Conservation (phyloP, 257 asterid genomes). For the Leonotis leonurus region DNA sequence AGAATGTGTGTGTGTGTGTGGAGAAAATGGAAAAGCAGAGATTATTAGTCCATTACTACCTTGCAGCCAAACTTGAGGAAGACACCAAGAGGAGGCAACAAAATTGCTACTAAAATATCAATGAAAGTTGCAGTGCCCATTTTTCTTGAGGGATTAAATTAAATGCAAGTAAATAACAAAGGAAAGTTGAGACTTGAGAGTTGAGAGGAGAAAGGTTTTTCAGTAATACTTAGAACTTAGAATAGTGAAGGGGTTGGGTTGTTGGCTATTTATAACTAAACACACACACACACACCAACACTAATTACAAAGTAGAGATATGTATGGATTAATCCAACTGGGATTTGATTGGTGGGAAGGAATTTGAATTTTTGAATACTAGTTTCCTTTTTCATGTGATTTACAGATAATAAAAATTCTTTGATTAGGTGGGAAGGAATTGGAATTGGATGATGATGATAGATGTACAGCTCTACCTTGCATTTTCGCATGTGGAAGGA, state of each 20-base stretch:
- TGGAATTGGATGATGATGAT: not conserved
- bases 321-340: too few species aligned
- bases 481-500: not conserved
- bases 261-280: too few species aligned
- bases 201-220: too few species aligned
- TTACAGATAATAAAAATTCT: not conserved
- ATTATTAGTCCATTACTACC: conserved; percentile 31
- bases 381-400: not conserved
- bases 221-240: too few species aligned
- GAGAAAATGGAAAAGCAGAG: not conserved
- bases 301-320: too few species aligned
- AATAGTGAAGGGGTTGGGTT: too few species aligned
- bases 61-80: conserved; percentile 73
- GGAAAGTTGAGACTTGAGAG: too few species aligned
- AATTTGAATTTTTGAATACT: not conserved
- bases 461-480: not conserved
- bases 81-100: conserved; percentile 87
- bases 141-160: not conserved
- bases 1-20: not conserved
- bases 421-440: not conserved
- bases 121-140: conserved; percentile 41
- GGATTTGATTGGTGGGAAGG: not conserved
- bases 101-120: conserved; percentile 62
- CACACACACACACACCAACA: too few species aligned
- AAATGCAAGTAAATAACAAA: not conserved